A percentile compares a stretch with the other conserved stretches of the same genome.
Evolutionary conservation across 2,329 filamentous ascomycete genomes (phyloP).

Genomic region (Pezicula rhizophila): DNA sequence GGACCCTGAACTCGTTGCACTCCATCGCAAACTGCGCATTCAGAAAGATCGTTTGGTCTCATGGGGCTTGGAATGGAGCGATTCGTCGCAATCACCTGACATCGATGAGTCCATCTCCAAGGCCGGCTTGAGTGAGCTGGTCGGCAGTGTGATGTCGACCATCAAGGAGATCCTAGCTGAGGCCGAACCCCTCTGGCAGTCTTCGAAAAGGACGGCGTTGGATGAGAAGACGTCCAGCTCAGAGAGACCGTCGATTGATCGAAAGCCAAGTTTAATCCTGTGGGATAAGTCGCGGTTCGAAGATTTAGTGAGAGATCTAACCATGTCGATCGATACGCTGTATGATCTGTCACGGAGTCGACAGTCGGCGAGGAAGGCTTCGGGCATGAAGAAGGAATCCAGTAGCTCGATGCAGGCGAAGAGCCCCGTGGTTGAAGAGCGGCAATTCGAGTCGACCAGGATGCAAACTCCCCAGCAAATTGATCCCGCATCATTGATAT

Average conservation of each 20-base stretch:
- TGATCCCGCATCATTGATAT: conserved; percentile 46
- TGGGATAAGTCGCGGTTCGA: conserved; percentile 71
- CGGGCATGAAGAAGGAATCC: conserved; percentile 14
- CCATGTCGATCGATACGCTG: conserved; percentile 71
- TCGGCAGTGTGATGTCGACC: conserved; percentile 71
- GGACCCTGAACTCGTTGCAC: conserved; percentile 62
- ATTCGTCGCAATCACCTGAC: conserved; percentile 59
- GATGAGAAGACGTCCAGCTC: conserved; percentile 15
- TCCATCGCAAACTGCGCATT: conserved; percentile 72
- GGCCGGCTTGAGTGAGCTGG: conserved; percentile 69
- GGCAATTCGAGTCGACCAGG: conserved; percentile 49
- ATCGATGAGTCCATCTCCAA: conserved; percentile 68
- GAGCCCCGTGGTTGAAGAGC: conserved; percentile 26
- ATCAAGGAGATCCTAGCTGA: conserved; percentile 77
- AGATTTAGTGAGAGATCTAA: conserved; percentile 68
- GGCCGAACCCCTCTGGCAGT: conserved; percentile 65
- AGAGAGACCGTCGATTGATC: conserved; percentile 36
- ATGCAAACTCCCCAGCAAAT: conserved; percentile 58
- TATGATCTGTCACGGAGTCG: conserved; percentile 70
- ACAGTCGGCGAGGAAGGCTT: conserved; percentile 28
- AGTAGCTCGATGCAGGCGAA: conserved; percentile 12
- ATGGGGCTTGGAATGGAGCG: conserved; percentile 79
- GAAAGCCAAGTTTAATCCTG: conserved; percentile 50
- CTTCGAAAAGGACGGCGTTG: conserved; percentile 40
- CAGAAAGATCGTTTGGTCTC: conserved; percentile 57